Conservation (phyloP, 352 stramenopile genomes). For the Lagenidium giganteum region DNA sequence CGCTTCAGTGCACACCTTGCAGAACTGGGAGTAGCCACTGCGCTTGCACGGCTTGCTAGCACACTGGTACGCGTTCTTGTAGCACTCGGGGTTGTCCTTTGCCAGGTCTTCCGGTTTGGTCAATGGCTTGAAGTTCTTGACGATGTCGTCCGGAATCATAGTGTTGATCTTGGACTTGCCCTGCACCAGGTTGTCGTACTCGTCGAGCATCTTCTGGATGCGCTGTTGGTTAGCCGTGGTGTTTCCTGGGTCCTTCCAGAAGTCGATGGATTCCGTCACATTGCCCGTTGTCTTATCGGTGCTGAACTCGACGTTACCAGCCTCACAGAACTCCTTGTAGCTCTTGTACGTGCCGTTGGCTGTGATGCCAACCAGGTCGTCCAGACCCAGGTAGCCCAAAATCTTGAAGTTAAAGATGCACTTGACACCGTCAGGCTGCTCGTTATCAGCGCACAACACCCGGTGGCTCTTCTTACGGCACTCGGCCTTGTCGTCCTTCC, state of each 20-base stretch:
- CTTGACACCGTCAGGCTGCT: constrained; percentile 53
- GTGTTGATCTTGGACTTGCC: constrained; percentile 20
- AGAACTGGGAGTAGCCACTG: constrained; percentile 51
- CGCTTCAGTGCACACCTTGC: constrained; percentile 28
- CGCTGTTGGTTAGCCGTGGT: constrained; percentile 32
- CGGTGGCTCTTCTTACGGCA: constrained; percentile 27
- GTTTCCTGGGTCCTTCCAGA: constrained; percentile 61
- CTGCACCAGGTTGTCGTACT: constrained; percentile 36
- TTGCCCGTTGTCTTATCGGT: constrained; percentile 21
- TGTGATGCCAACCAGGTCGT: constrained; percentile 77
- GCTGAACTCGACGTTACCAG: constrained; percentile 56
- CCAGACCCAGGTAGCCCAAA: constrained; percentile 66
- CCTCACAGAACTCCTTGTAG: constrained; percentile 63
- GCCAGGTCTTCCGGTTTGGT: constrained; percentile 34
- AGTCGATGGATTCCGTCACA: constrained; percentile 35
- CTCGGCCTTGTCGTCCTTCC: constrained; percentile 22
- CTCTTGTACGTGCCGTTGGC: constrained; percentile 47
- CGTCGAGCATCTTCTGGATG: constrained; percentile 30
- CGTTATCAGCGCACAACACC: constrained; percentile 48
- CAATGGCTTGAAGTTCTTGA: constrained; percentile 40
- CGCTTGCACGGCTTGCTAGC: constrained; percentile 47
- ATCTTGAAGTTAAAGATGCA: constrained; percentile 80
- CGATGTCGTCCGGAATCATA: constrained; percentile 21
- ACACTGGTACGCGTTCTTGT: constrained; percentile 54
- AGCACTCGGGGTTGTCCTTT: constrained; percentile 51